Base-by-base conservation (phyloP, 768 basidiomycete genomes). In the Tephrocybe sp. region DNA sequence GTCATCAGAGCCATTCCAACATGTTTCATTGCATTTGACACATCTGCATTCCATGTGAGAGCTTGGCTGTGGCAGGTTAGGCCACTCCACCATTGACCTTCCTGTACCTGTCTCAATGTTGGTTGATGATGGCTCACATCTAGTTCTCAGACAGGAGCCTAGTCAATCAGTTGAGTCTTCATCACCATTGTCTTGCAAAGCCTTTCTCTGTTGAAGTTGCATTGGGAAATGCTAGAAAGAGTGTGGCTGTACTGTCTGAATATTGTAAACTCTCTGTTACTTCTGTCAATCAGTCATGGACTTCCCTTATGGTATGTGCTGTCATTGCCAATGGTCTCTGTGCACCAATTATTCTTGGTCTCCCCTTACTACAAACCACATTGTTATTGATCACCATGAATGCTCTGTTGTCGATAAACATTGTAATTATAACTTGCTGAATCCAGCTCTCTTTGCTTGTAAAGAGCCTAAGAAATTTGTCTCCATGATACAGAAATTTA, bases 321-420 rank as follows among this genome's bases (percentile, higher is more conserved):
- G n/a, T 71, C 2, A 27, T 71, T 1, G 52, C 60, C 0, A 60
- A 61, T 0, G 32, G 28, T 1, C 55, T 71, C 1, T 65, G 58
- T 27, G 54, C 44, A 2, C 61, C 62, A 3, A 26, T 75, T 6
- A 46, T 75, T 0, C 56, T 75, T 0, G 69, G 72, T 0, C 39
- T 66, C 0, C 72, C 70, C 57, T 74, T 0, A 19, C 34, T 9
- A 48, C 53, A 1, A 76, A 76, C 50, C 28, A 60, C 0, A 68
- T 76, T 54, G 51, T 69, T 0, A 51, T 64, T 24, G 67, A 75
- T 41, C 61, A 67, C 19, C 40, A 39, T 11, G 4, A 18, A 1
- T 18, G 32, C n/a, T 28, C 52, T 47, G 48, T 52, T 9, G 52
- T 61, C 19, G 52, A 58, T 43, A 55, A 54, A 22, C 24, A 34